These are phyloP conservation scores for Neurospora terricola DNA, from an alignment of 495 filamentous ascomycete genomes.

Conservation along the genomic window DNA sequence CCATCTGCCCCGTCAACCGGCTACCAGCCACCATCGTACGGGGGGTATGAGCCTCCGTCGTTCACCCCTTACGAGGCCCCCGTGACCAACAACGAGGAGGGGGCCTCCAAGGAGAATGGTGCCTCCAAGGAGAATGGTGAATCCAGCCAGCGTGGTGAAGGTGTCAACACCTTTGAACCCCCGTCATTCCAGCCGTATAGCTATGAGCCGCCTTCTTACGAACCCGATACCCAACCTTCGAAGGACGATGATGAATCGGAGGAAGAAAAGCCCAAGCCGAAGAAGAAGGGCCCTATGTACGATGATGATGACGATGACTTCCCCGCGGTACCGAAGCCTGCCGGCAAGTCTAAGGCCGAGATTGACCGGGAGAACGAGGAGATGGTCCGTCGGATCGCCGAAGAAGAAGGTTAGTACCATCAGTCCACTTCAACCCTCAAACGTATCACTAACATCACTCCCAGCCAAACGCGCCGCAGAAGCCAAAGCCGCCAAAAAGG, in stretches of 20 bases:
- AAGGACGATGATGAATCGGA: constrained; percentile 28
- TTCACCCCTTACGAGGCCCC: constrained; percentile 23
- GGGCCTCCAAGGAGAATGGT: background rate
- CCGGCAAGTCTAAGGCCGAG: constrained; percentile 44
- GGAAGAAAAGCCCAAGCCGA: constrained; percentile 42
- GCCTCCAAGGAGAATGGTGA: background rate
- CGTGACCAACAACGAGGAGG: constrained; percentile 17
- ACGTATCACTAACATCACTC: constrained; percentile 9
- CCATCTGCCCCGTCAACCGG: constrained; percentile 13
- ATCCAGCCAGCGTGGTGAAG: constrained; percentile 7
- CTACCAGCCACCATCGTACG: constrained; percentile 34
- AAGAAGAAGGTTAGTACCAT: constrained; percentile 61
- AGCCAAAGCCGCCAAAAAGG: constrained; percentile 49
- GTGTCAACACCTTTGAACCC: constrained; percentile 34
- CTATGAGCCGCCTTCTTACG: constrained; percentile 47
- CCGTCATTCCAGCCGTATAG: constrained; percentile 39
- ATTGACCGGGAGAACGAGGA: constrained; percentile 60
- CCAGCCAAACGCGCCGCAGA: constrained; percentile 33
- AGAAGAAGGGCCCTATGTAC: constrained; percentile 73
- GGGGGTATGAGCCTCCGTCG: constrained; percentile 30
- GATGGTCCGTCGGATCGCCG: constrained; percentile 70
- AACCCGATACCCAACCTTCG: constrained; percentile 38
- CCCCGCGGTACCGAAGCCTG: constrained; percentile 18
- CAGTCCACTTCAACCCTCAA: background rate
- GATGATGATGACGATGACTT: constrained; percentile 62